These are phyloP conservation scores for Talaromyces borbonicus DNA, from an alignment of 495 filamentous ascomycete species.

Conservation along the genomic window DNA sequence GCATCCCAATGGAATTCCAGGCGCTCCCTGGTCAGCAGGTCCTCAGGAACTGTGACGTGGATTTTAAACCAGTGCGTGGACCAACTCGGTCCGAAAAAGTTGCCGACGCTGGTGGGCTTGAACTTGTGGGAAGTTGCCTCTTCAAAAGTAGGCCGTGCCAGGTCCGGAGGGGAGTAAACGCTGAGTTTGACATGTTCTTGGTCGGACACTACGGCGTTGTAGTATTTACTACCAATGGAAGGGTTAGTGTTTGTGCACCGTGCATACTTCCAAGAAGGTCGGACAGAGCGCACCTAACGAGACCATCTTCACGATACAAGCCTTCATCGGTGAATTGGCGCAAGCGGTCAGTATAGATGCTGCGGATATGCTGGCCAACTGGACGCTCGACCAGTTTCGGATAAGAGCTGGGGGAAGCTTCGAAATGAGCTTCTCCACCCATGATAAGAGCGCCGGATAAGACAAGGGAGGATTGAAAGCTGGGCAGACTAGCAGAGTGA, in stretches of 20 bases:
- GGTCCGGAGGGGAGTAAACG: constrained; percentile 74
- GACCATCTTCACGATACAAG: constrained; percentile 70
- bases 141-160: constrained; percentile 75
- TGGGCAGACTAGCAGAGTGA: background rate
- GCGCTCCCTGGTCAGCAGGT: constrained; percentile 60
- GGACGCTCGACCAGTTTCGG: constrained; percentile 50
- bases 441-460: constrained; percentile 16
- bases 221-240: constrained; percentile 48
- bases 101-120: constrained; percentile 60
- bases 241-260: background rate
- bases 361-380: constrained; percentile 74
- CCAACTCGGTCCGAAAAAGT: constrained; percentile 88
- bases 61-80: constrained; percentile 97
- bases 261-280: background rate
- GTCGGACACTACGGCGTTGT: constrained; percentile 62
- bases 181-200: constrained; percentile 71
- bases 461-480: constrained; percentile 1
- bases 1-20: constrained; percentile 95
- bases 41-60: constrained; percentile 60
- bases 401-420: constrained; percentile 34
- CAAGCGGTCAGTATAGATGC: constrained; percentile 81
- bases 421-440: constrained; percentile 37
- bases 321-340: constrained; percentile 67
- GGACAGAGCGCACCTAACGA: constrained; percentile 45
- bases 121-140: constrained; percentile 79